Base-by-base conservation (phyloP, 2,329 filamentous ascomycete species). In the Reticulascus tulasneorum region DNA sequence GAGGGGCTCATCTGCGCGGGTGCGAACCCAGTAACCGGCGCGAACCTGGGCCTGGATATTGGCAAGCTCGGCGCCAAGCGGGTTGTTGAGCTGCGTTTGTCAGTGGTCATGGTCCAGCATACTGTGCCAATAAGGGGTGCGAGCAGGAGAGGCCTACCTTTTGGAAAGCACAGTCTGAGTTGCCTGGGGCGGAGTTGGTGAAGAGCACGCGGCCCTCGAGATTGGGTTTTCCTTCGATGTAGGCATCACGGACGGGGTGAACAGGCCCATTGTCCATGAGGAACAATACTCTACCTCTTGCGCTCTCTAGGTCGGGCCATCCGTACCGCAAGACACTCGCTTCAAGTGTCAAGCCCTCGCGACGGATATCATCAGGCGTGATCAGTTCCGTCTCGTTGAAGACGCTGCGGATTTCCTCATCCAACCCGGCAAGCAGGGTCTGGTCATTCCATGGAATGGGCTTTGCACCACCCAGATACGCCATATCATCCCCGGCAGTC, bases 181-280 rank as follows among this genome's bases (percentile, higher is more conserved):
- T 48, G 15, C 69, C 69, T 23, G 69, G 67, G 4, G 60, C 42
- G 0, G 63, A 58, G 44, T 73, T 73, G 8, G 68, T 71, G 48
- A 72, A 74, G 11, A 73, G 52, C 3, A 64, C 63, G 16, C 69
- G 59, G 30, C 64, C 64, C 38, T 73, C 61, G 11, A 62, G 48
- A 42, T 48, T 60, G 10, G 54, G 50, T 10, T 47, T 46, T 4
- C 46, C 52, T 24, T 38, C 47, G 11, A 49, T 55, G 48, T 72
- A 73, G n/a, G 60, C 46, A 18, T 58, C 50, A 23, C 64, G 60
- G 4, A 63, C 52, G 22, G 45, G 52, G 13, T 58, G 50, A 12
- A 60, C 59, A 0, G 64, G 63, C 19, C 65, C 63, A 46, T 73
- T 72, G 49, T 73, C 70, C 55, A 73, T 71, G 44, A 65, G 62